Base-by-base conservation (phyloP, 2,329 filamentous ascomycete species). In the Beauveria pseudobassiana region DNA sequence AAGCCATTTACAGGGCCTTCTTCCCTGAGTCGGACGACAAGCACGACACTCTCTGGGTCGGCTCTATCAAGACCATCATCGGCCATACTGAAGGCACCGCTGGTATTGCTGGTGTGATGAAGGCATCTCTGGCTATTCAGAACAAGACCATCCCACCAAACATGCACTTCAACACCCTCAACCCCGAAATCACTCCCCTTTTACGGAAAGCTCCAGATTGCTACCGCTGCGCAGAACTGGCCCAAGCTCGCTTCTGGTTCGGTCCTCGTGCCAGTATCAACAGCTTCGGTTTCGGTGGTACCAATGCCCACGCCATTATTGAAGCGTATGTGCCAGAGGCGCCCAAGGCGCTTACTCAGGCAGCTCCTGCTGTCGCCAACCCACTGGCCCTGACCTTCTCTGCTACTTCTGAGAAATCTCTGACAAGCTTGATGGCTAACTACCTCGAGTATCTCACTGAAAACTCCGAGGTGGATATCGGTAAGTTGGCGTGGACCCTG, bases 71-170 rank as follows among this genome's bases (percentile, higher is more conserved):
- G 59, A 76, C 77, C 1, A 79, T 79, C 61, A 75, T 80, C 43
- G 80, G 80, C 14, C 80, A 82, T 67, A 63, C 78, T 9, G 80
- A 81, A 65, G 78, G 74, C 2, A 77, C 78, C 0, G 77, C 76
- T 1, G 78, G 79, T 38, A 75, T 81, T 45, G 76, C 76, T 0
- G 77, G 74, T 12, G 67, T 81, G 26, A 77, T 82, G 64, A 82
- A 81, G 66, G 75, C 76, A 0, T 75, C 76, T 2, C 65, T 81
- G 61, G 78, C 77, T 69, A 70, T 81, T 8, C 76, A 80, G 65
- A 71, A 76, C 56, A 74, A 74, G 6, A 76, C 76, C 60, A 75
- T 81, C 24, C 68, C 78, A 12, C 78, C 78, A 1, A 80, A 80
- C 65, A 69, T 76, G 49, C 75, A 78, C 64, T 80, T 80, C 69